Evolutionary conservation across 192 early-diverging fungal species (phyloP).

Genomic region (Pilobolus umbonatus): DNA sequence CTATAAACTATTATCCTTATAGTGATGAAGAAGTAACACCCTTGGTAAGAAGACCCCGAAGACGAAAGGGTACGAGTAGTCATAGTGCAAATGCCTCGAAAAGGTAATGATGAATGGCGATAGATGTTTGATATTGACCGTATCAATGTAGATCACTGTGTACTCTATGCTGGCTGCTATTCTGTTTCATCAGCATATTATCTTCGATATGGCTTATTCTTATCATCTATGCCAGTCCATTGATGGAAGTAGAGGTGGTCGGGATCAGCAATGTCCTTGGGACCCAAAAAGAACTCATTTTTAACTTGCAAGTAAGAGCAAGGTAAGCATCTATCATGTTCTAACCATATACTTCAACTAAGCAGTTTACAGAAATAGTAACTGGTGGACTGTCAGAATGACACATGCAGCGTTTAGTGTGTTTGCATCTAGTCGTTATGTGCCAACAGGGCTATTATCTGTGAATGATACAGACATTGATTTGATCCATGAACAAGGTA

Average conservation of each 20-base stretch:
- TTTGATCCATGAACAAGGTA: not conserved
- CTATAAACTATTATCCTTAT: conserved; percentile 23
- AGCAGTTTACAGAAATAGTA: conserved; percentile 37
- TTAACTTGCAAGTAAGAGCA: conserved; percentile 54
- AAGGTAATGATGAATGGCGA: conserved; percentile 18
- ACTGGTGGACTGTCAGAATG: conserved; percentile 52
- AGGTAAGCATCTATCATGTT: conserved; percentile 16
- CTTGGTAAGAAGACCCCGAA: conserved; percentile 4
- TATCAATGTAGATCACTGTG: no score
- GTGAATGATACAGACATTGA: conserved; percentile 1
- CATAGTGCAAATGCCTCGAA: conserved; percentile 3
- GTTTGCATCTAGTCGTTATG: conserved; percentile 52
- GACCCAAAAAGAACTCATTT: conserved; percentile 61
- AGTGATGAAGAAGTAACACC: conserved; percentile 22
- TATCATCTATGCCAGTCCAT: conserved; percentile 15
- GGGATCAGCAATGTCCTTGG: conserved; percentile 57
- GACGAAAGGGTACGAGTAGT: conserved; percentile 11
- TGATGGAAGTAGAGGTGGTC: conserved; percentile 17
- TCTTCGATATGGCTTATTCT: conserved; percentile 7
- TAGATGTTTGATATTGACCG: no score
- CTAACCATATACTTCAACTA: not conserved
- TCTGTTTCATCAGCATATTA: conserved; percentile 1
- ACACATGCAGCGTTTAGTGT: conserved; percentile 53
- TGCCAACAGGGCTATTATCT: conserved; percentile 7
- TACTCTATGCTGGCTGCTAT: conserved; percentile 6